Evolutionary conservation across 208 protist genomes (phyloP), one percentile per base, ranked within the genome.

Genomic region (Lotmaria passim): DNA sequence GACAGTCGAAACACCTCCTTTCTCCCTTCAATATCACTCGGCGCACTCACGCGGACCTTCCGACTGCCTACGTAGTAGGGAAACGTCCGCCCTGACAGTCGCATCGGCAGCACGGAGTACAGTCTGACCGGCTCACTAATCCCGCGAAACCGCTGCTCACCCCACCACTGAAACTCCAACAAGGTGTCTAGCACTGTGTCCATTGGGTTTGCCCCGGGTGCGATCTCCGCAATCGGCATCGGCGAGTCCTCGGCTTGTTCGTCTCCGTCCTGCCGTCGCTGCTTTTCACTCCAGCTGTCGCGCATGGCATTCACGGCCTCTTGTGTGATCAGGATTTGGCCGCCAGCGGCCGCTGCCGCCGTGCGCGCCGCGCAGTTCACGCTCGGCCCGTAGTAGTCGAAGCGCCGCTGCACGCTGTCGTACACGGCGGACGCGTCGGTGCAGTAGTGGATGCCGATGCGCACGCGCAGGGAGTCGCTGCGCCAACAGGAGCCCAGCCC

Each of bases 321-420:
- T 17, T 52, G 24, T 0, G 64, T 56, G 28, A 62, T 60, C 2
- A 70, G 21, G 31, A 70, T 70, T 43, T 70, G 64, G 1, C 64
- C 64, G 6, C 64, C 64, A n/a, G 38, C 56, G 39, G 64, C 64
- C 7, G 64, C 52, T 6, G 64, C 50, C 31, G 46, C 64, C 28
- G 33, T 79, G 43, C 83, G 75, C 5, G 90, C 73, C 8, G 75
- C 59, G 36, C 69, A 76, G 69, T 89, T 93, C 46, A 51, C 46
- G 21, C 46, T 28, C 15, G 46, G 46, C 14, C 90, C 90, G 65
- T 89, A 93, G 76, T 94, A 96, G 71, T 96, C 88, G 65, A 81
- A 83, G 38, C 78, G 69, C 21, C 73, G 70, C 30, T 79, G 50
- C 24, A 84, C 69, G 14, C 41, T 59, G 62, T 87, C 78, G 55